Base-by-base conservation (phyloP, 805 yeast genomes). In the Kazachstania psychrophila region DNA sequence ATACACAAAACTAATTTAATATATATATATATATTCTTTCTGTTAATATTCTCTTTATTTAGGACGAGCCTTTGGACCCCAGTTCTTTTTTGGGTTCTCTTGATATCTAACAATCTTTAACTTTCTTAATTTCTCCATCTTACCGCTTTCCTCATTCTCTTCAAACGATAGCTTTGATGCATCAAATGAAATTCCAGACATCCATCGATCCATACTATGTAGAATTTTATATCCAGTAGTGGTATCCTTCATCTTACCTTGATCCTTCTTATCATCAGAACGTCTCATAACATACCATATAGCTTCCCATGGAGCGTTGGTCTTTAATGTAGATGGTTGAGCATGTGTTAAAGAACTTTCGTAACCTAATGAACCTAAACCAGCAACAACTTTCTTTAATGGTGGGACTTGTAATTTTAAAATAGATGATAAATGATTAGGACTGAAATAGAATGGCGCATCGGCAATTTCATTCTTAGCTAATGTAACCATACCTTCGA, bases 11-110 rank as follows among this genome's bases (percentile, higher is more conserved):
- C 20, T 11, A 23, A 16, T 9, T 13, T 4, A 6, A 22, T 23
- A 17, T 31, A 31, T 11, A 6, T 18, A 9, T 24, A 25, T 17
- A 17, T 31, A 22, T n/a, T 22, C 5, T 24, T 23, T 23, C 13
- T 24, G 17, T 23, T 24, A 5, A 10, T 24, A 10, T 14, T 31
- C 16, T n/a, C 22, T 5, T 17, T 46, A 44, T 19, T 42, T 44
- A 36, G 94, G 94, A 52, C 81, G 77, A 3, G 95, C 76, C 63
- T 82, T 85, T 25, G 97, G 99, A 1, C 99, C 99, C 99, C 99
- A 92, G 56, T 84, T 79, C 56, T 83, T 84, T 1, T 86, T 73
- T 12, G 99, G 99, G 53, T 88, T 89, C 53, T 78, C 87, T 56
- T 88, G 98, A 60, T 72, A 89, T 49, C 96, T 70, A 11, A 86